These are phyloP conservation scores for Sphaerulina musiva DNA, from an alignment of 2,329 filamentous ascomycete genomes.

Conservation along the genomic window DNA sequence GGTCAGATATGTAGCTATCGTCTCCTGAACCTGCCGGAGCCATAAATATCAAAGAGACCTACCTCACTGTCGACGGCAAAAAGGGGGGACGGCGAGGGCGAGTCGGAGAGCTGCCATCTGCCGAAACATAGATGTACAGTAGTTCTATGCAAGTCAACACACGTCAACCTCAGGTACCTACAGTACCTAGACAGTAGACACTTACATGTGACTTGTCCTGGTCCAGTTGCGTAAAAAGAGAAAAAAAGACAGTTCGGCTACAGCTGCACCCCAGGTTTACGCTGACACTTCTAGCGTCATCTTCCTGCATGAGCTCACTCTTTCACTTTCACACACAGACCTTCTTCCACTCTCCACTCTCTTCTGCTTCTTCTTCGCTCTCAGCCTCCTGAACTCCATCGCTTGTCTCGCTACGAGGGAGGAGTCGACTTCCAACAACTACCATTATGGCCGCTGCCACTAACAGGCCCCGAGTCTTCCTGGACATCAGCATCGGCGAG, in stretches of 20 bases:
- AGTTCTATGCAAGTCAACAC: neutral
- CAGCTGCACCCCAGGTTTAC: neutral
- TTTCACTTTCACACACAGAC: neutral
- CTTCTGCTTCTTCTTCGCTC: neutral
- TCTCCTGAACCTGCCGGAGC: no score
- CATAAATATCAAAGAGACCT: no score
- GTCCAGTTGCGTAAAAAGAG: neutral
- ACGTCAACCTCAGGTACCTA: no score
- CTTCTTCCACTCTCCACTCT: neutral
- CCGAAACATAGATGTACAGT: neutral
- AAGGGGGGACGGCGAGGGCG: neutral
- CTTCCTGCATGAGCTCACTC: neutral
- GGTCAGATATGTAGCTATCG: no score
- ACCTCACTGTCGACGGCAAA: neutral
- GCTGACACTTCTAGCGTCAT: neutral
- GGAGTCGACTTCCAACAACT: conserved; percentile 1
- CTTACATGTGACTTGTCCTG: no score
- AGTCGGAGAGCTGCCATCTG: neutral
- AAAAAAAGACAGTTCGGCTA: neutral
- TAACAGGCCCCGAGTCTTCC: conserved; percentile 37
- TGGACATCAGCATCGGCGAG: conserved; percentile 38
- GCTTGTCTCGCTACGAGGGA: neutral
- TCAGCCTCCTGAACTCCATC: conserved; percentile 1
- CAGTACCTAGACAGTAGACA: no score
- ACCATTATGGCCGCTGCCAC: conserved; percentile 16